phyloP scores from a whole-genome alignment of 2,329 filamentous ascomycete species.

The Cordyceps cicadae region DNA sequence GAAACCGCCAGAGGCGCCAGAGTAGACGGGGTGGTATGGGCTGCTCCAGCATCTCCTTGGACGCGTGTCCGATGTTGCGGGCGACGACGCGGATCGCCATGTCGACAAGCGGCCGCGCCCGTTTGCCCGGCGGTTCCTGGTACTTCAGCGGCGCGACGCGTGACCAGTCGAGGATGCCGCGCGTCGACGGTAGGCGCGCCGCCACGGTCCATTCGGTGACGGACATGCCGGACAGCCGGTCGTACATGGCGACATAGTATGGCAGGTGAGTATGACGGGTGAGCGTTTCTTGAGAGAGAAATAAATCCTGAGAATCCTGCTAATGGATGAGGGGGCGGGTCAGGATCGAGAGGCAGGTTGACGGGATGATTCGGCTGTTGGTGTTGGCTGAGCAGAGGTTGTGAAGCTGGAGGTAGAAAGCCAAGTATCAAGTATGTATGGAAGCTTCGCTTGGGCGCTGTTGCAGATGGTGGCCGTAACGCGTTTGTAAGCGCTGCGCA shows the following conservation, averaged over 20 bases:
- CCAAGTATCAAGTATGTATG: too few species aligned
- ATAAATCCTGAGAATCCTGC: neutral
- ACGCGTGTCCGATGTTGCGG: slow-evolving; percentile 28
- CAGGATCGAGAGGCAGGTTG: neutral
- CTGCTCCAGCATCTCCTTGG: slow-evolving; percentile 26
- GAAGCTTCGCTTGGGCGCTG: neutral
- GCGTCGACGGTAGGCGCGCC: slow-evolving; percentile 18
- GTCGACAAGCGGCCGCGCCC: slow-evolving; percentile 30
- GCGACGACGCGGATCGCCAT: slow-evolving; percentile 31
- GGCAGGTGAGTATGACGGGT: neutral
- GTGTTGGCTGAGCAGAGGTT: neutral
- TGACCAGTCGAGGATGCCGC: slow-evolving; percentile 28
- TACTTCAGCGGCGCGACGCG: slow-evolving; percentile 22
- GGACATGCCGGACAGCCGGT: slow-evolving; percentile 26
- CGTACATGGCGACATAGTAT: slow-evolving; percentile 23
- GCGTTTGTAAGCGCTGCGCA: neutral
- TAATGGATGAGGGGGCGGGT: neutral
- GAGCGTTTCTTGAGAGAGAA: neutral
- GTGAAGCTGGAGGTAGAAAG: too few species aligned
- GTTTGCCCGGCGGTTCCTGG: slow-evolving; percentile 14
- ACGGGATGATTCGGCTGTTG: too few species aligned
- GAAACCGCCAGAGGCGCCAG: slow-evolving; percentile 31
- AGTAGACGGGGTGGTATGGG: slow-evolving; percentile 26
- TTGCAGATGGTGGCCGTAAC: neutral
- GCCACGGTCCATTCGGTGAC: slow-evolving; percentile 30